Conservation (phyloP, 805 yeast species). For the Saccharomycopsis selenospora region DNA sequence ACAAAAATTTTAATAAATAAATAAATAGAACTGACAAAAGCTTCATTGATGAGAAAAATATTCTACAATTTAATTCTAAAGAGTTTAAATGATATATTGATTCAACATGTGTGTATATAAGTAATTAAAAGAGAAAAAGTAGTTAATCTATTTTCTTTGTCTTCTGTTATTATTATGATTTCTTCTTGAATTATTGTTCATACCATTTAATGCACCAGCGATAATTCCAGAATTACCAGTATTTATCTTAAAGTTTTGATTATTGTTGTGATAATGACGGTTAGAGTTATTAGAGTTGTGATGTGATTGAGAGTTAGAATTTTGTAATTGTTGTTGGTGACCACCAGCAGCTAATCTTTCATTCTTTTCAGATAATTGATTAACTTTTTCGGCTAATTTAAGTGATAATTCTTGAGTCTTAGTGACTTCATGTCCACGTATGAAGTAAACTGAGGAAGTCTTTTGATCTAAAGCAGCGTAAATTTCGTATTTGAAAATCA, state of each 20-base stretch:
- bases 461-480: constrained; percentile 66
- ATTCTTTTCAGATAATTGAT: constrained; percentile 72
- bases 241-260: constrained; percentile 27
- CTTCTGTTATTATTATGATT: constrained; percentile 5
- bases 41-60: too few relatives aligned
- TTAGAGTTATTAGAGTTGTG: constrained; percentile 22
- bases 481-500: constrained; percentile 74
- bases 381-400: constrained; percentile 73
- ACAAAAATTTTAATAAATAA: too few relatives aligned
- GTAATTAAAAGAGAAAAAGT: too few relatives aligned
- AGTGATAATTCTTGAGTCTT: constrained; percentile 84
- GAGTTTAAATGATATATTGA: too few relatives aligned
- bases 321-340: constrained; percentile 34
- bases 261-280: constrained; percentile 24
- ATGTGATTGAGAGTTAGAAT: constrained; percentile 18
- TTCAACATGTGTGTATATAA: too few relatives aligned
- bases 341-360: constrained; percentile 80
- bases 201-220: constrained; percentile 33
- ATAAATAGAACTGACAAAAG: too few relatives aligned
- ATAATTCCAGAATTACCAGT: constrained; percentile 30
- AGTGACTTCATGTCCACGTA: constrained; percentile 71
- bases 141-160: constrained; percentile 10
- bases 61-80: too few relatives aligned
- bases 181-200: constrained; percentile 30
- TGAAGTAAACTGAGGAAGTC: constrained; percentile 55